These are phyloP conservation scores for Silene latifolia DNA, from an alignment of 148 eudicot genomes.

Conservation along the genomic window DNA sequence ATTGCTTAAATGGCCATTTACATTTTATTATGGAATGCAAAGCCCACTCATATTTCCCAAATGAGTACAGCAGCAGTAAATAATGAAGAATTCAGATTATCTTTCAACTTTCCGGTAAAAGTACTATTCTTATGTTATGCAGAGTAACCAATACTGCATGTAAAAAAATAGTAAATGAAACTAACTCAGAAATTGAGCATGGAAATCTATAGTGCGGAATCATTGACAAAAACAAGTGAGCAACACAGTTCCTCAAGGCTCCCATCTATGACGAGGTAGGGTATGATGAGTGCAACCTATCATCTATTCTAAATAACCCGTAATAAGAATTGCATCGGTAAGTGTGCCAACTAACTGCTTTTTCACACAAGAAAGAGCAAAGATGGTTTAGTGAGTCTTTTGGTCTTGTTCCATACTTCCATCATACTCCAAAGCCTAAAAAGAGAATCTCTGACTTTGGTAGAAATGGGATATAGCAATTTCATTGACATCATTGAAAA, in stretches of 20 bases:
- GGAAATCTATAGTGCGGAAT: not conserved
- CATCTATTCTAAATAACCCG: not conserved
- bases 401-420: not conserved
- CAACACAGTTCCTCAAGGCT: not conserved
- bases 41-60: not conserved
- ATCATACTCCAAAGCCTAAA: not conserved
- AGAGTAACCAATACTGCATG: not conserved
- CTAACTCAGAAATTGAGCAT: not conserved
- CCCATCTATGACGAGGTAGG: not conserved
- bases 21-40: not conserved
- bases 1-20: not conserved
- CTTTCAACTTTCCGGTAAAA: too few species aligned
- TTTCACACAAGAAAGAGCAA: too few species aligned
- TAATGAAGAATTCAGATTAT: not conserved
- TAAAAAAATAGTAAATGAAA: not conserved
- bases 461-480: not conserved
- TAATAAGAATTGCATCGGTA: not conserved
- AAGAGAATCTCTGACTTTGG: not conserved
- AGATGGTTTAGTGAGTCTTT: not conserved
- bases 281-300: not conserved
- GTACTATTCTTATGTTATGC: not conserved
- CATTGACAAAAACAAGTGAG: not conserved
- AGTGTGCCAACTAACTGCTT: not conserved
- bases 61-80: not conserved
- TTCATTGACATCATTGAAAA: not conserved